Evolutionary conservation across 805 yeast species (phyloP), one percentile per base, ranked within the genome.

Genomic region (Sugiyamaella valdiviana): DNA sequence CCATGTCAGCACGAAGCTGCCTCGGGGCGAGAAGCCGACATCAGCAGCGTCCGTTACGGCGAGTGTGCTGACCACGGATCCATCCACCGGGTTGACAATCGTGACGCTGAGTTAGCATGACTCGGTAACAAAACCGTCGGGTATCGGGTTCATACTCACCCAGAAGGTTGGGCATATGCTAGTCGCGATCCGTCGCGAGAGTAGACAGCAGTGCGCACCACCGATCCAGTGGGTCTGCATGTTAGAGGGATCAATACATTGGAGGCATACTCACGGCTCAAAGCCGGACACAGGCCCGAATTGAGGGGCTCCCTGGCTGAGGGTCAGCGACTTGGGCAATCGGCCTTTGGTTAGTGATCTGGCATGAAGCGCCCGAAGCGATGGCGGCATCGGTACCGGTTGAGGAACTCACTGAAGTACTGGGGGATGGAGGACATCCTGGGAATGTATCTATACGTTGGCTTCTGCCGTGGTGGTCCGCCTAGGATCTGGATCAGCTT

Each of bases 11-110:
- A 93, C 67, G 62, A 74, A 90, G 41, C 80, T 78, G 14, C 96
- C 98, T 42, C 78, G 73, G 7, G 97, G 95, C n/a, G 96, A 86
- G 65, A 93, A 89, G 52, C 80, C 79, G 58, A 93, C 63, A 63
- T 93, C 97, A 60, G 82, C 80, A 15, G 82, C 85, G 54, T 88
- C 95, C 26, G 71, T 62, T 43, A 81, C 68, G 35, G 76, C 79
- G 44, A 88, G 66, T 40, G 66, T 70, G 47, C 73, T 69, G 39
- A 76, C 62, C 15, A 68, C 58, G 5, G 70, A 67, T 17, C 84
- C 80, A 29, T 73, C 61, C 6, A 67, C 67, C n/a, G 91, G 75
- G 57, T 78, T 74, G 40, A 79, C 69, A 22, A 87, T 71, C 15
- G 72, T 68, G 44, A 85, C 85, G 45, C 70, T 55, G 36, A 85